Evolutionary conservation across 2,329 filamentous ascomycete species (phyloP), one percentile per base, ranked within the genome.

Genomic region (Sporothrix humicola): DNA sequence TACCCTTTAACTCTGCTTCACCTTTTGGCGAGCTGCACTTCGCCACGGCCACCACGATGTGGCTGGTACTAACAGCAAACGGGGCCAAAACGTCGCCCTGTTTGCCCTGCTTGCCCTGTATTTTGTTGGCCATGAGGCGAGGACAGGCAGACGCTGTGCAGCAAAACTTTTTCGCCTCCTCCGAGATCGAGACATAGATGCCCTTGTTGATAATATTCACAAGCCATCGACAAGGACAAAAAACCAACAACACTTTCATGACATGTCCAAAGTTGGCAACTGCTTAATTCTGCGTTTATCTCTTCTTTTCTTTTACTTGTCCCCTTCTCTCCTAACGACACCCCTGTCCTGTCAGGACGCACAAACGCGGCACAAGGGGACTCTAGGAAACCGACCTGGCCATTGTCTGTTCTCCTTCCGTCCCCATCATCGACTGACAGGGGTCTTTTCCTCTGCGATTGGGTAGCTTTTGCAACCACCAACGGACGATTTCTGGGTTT

Each of bases 371-470:
- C 68, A 44, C 68, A 56, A 61, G 37, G 44, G 31, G n/a, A 66
- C 12, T 12, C 31, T 37, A 3, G 5, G 31, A 37, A 5, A 37
- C 26, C 42, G 20, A 46, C 61, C 44, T 46, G 61, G 59, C 61
- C 61, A 65, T 65, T 65, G 37, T 66, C 44, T 48, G 42, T 48
- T 66, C 42, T 3, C 23, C 23, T 20, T 26, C 3, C 23, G 23
- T 26, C 23, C 23, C 44, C 61, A 46, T 66, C 44, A 7, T 31
- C 44, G 66, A 31, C 46, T 15, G 37, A 10, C 70, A 71, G 58
- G 69, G 69, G 56, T 71, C 56, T 71, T 63, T 48, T 12, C 56
- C 3, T 50, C 56, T 61, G 58, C 56, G 23, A 71, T 71, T 71
- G 69, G 69, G 31, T 52, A 65, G 56, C 42, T 20, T 44, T 31